Base-by-base conservation (phyloP, 192 early-diverging fungal species). In the Podila clonocystis region DNA sequence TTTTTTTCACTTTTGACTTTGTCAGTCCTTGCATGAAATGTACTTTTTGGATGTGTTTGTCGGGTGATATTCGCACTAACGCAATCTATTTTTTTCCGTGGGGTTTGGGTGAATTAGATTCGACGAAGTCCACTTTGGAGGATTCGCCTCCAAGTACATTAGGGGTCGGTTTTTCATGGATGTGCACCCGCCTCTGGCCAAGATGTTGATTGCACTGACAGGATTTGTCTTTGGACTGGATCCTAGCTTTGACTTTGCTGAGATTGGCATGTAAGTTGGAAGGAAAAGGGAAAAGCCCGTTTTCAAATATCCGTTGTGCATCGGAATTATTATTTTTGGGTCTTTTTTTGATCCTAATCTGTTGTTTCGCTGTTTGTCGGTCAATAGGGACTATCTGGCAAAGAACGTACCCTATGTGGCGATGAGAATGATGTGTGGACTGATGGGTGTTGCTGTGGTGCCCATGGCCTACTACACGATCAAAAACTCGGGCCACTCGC, bases 51-150 rank as follows among this genome's bases (percentile, higher is more conserved):
- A 9, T 41, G 38, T 41, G 9, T 41, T 45, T 45, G 13, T 45
- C 8, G 1, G 8, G 34, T 36, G 4, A 3, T 3, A 17, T 45
- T 45, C 41, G 41, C 15, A 15, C 41, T 45, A 45, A 45, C 41
- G 41, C 41, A 45, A 45, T 45, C 13, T 45, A 45, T 45, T 45
- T 4, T 45, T 45, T 55, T 67, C 29, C 34, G 24, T 62, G n/a
- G 49, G 33, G 24, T 19, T 31, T 49, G 24, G 38, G 38, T 58
- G 17, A 52, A 63, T 28, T 73, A 95, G 93, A 3, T 99, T 99
- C 82, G 97, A 99, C 79, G 97, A 99, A 85, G 97, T 99, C 59
- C 97, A 99, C 69, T 99, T 99, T 87, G 97, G 97, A 58, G 97
- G 97, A 65, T 99, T 97, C 79, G 97, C 97, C 24, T 88, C 89